A percentile compares a stretch with the other conserved stretches of the same genome.
These are phyloP conservation scores for Dendrobium chrysotoxum DNA, from an alignment of 106 monocot genomes.

Conservation along the genomic window DNA sequence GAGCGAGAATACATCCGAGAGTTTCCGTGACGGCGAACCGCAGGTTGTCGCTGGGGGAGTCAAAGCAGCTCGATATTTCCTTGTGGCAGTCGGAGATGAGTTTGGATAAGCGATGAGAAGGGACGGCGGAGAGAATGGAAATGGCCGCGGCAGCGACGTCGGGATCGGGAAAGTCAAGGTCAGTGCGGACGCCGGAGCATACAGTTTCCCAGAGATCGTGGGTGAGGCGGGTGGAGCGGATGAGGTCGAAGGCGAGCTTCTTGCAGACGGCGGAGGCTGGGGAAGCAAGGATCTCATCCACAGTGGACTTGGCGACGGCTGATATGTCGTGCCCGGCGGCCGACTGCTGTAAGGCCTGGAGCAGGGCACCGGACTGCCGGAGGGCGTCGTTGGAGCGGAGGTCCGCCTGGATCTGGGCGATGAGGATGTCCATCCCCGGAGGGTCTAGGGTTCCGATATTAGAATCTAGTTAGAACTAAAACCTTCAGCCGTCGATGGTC, in stretches of 20 bases:
- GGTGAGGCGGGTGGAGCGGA: conserved; percentile 80
- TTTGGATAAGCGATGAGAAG: conserved; percentile 70
- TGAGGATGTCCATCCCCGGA: conserved; percentile 71
- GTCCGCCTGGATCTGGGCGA: conserved; percentile 91
- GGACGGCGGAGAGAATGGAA: conserved; percentile 70
- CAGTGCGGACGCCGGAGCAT: conserved; percentile 58
- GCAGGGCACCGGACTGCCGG: conserved; percentile 87
- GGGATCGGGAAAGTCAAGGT: conserved; percentile 94
- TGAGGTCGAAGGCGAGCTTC: conserved; percentile 97
- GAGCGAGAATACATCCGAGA: conserved; percentile 73
- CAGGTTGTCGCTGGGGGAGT: conserved; percentile 54
- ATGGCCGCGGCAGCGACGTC: conserved; percentile 86
- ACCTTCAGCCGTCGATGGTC: not conserved
- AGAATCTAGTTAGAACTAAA: not conserved
- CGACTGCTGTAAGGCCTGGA: conserved; percentile 88
- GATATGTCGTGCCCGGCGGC: conserved; percentile 95
- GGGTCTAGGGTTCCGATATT: not conserved
- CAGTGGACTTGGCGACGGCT: conserved; percentile 67
- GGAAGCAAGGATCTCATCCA: conserved; percentile 86
- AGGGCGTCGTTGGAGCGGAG: conserved; percentile 96
- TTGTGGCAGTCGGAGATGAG: conserved; percentile 61
- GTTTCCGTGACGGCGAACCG: conserved; percentile 64
- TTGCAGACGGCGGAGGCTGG: conserved; percentile 93
- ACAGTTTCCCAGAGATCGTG: conserved; percentile 82
- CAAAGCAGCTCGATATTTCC: conserved; percentile 65